Conservation (phyloP, 371 early-diverging fungal genomes). For the Encephalitozoon intestinalis region DNA sequence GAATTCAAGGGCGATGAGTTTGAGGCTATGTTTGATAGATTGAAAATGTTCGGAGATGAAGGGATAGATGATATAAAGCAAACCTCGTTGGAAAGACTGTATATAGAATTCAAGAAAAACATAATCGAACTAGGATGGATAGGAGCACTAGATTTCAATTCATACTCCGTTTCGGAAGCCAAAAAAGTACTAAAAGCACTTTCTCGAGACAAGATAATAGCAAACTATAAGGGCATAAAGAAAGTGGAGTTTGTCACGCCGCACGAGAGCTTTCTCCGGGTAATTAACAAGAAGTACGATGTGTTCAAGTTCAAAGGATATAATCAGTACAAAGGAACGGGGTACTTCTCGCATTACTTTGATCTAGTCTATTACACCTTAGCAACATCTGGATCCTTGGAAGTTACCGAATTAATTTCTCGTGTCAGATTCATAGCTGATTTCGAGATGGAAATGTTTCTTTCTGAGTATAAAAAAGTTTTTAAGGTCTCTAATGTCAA, state of each 20-base stretch:
- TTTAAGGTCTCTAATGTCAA: slow-evolving; percentile 35
- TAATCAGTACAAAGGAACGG: not conserved
- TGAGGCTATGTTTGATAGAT: not conserved
- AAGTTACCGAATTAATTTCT: slow-evolving; percentile 19
- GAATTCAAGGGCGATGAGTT: slow-evolving; percentile 4
- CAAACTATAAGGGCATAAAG: slow-evolving; percentile 1
- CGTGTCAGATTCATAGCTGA: slow-evolving; percentile 29
- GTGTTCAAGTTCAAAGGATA: slow-evolving; percentile 1
- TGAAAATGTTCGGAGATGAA: slow-evolving; percentile 1
- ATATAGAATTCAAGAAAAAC: slow-evolving; percentile 2
- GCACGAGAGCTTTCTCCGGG: not conserved
- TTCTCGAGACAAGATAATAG: not conserved
- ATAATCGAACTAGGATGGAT: slow-evolving; percentile 13
- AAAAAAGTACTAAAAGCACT: not conserved
- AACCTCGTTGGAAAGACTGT: not conserved
- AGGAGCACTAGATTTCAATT: not conserved
- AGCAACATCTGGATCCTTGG: slow-evolving; percentile 22
- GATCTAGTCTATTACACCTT: slow-evolving; percentile 31
- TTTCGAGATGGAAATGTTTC: slow-evolving; percentile 47
- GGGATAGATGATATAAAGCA: not conserved
- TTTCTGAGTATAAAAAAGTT: slow-evolving; percentile 32
- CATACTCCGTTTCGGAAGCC: not conserved
- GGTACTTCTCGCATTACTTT: slow-evolving; percentile 38
- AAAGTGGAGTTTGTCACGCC: not conserved
- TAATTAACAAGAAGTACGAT: not conserved